Evolutionary conservation across 106 monocot genomes (phyloP).

Genomic region (Dendrobium huoshanense): DNA sequence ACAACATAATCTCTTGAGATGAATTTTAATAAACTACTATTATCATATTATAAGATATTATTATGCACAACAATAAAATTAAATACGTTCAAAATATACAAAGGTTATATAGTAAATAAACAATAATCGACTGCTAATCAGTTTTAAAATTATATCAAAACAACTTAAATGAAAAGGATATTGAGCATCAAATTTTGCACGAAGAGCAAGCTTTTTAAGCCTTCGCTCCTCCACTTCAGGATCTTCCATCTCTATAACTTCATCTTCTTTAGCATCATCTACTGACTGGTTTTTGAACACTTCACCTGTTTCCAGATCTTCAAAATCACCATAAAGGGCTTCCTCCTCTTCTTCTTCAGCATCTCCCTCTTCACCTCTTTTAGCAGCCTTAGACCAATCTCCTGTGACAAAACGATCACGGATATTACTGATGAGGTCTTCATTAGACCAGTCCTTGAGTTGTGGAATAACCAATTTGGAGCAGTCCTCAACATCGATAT

Average conservation of each 20-base stretch:
- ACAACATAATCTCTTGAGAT: background rate
- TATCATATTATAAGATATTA: background rate
- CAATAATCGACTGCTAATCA: background rate
- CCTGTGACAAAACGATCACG: slow-evolving; percentile 93
- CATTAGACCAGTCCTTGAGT: slow-evolving; percentile 76
- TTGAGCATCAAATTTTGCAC: slow-evolving; percentile 87
- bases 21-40: background rate
- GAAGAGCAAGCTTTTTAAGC: slow-evolving; percentile 89
- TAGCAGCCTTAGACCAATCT: slow-evolving; percentile 81
- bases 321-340: slow-evolving; percentile 68
- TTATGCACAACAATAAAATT: background rate
- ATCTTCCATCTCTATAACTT: slow-evolving; percentile 13
- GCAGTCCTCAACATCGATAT: slow-evolving; percentile 53
- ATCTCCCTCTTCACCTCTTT: slow-evolving; percentile 39
- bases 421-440: slow-evolving; percentile 54
- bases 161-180: slow-evolving; percentile 53
- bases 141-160: background rate
- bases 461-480: slow-evolving; percentile 51
- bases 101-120: background rate
- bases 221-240: slow-evolving; percentile 56
- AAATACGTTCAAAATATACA: background rate
- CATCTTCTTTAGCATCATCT: slow-evolving; percentile 21
- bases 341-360: slow-evolving; percentile 37
- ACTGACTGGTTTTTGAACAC: slow-evolving; percentile 19
- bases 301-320: slow-evolving; percentile 83